Percentiles rank a stretch among this genome's conserved stretches.
Evolutionary conservation across 495 filamentous ascomycete species (phyloP).

Genomic region (Hypoxylon subgilvum): DNA sequence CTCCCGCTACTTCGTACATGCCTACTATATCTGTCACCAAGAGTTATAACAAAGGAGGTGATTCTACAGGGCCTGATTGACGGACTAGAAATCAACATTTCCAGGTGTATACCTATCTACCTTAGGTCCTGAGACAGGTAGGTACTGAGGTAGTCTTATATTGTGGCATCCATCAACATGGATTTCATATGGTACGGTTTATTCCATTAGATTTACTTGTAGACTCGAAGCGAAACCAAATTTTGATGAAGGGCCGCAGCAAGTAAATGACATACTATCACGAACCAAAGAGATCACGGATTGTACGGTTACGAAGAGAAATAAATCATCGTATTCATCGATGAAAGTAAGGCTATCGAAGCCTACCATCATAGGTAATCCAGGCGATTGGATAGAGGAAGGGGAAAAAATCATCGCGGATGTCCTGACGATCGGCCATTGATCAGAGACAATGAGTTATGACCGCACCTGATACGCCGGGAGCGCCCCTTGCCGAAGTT

Average conservation of each 20-base stretch:
- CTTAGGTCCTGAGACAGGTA: background rate
- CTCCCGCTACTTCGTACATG: background rate
- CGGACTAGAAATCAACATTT: no score
- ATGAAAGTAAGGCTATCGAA: conserved; percentile 5
- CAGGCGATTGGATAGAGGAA: background rate
- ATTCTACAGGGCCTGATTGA: no score
- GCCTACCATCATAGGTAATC: background rate
- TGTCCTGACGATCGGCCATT: background rate
- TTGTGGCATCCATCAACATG: no score
- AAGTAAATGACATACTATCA: no score
- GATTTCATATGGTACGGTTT: no score
- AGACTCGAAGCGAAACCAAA: no score
- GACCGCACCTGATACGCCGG: background rate
- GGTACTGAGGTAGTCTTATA: no score
- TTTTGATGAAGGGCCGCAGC: no score
- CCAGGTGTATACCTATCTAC: background rate
- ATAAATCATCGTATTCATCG: conserved; percentile 3
- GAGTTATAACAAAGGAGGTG: no score
- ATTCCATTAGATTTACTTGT: no score
- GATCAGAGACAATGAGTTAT: background rate
- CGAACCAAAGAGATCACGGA: background rate
- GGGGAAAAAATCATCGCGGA: conserved; percentile 5
- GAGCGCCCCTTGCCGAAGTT: background rate
- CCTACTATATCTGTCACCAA: no score
- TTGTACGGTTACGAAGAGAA: background rate